Evolutionary conservation across 176 grass and related monocot species (phyloP).

Genomic region (Oryza australiensis): DNA sequence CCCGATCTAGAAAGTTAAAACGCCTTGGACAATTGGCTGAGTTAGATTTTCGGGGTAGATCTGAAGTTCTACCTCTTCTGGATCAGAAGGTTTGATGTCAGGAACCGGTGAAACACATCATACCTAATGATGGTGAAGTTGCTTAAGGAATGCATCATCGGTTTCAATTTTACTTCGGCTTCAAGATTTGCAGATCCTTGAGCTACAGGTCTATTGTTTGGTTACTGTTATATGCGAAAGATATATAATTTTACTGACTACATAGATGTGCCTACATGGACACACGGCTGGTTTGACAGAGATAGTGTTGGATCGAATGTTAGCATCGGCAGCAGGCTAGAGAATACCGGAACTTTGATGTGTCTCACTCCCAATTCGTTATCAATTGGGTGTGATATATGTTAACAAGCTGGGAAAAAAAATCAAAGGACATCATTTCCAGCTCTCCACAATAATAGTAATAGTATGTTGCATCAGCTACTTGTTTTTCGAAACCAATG

Average conservation of each 20-base stretch:
- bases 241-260: background rate
- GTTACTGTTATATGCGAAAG: background rate
- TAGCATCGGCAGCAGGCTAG: conserved; percentile 28
- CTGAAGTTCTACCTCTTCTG: background rate
- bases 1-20: background rate
- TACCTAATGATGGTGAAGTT: conserved; percentile 19
- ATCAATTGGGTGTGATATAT: conserved; percentile 17
- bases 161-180: background rate
- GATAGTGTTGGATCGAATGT: conserved; percentile 37
- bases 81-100: background rate
- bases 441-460: background rate
- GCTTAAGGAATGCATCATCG: background rate
- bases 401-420: conserved; percentile 12
- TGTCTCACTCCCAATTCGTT: background rate
- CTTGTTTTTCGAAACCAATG: background rate
- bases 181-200: conserved; percentile 10
- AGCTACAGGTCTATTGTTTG: background rate
- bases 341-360: conserved; percentile 17
- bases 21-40: background rate
- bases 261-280: background rate
- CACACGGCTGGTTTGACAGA: background rate
- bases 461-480: background rate
- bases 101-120: background rate
- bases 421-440: background rate
- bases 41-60: conserved; percentile 5